phyloP scores from a whole-genome alignment of 768 basidiomycete species.

The Lactarius vividus region DNA sequence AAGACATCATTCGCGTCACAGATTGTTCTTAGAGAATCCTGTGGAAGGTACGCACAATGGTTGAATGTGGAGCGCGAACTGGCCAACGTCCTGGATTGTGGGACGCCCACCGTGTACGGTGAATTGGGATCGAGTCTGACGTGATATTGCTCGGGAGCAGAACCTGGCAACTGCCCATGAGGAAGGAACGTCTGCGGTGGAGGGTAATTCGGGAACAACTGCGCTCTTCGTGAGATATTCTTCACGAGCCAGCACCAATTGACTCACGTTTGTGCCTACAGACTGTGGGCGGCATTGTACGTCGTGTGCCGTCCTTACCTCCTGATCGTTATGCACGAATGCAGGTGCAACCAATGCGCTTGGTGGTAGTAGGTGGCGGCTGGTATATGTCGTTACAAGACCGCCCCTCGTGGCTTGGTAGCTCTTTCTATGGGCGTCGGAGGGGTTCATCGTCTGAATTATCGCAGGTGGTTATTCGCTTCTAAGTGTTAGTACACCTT shows the following conservation, averaged over 20 bases:
- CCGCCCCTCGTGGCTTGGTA: not conserved
- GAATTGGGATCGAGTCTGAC: not conserved
- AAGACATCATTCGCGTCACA: not conserved
- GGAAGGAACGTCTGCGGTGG: not conserved
- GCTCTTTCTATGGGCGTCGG: not conserved
- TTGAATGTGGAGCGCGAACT: not conserved
- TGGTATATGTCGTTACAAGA: not conserved
- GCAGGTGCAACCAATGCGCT: not conserved
- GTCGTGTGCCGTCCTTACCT: not conserved
- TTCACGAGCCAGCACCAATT: not conserved
- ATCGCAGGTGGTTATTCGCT: not conserved
- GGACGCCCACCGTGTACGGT: not conserved
- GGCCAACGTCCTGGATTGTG: not conserved
- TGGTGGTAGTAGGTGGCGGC: not conserved
- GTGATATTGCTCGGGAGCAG: not conserved
- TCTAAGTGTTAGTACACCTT: not conserved
- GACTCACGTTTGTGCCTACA: not conserved
- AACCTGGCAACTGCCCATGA: not conserved
- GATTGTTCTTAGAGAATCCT: not conserved
- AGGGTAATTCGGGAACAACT: not conserved
- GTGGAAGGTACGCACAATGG: not conserved
- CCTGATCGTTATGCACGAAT: conserved; percentile 1
- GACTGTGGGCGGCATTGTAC: not conserved
- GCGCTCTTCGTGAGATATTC: not conserved
- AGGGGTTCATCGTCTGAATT: conserved; percentile 9